phyloP scores from a whole-genome alignment of 2,329 filamentous ascomycete species.

The Malbranchea zuffiana region DNA sequence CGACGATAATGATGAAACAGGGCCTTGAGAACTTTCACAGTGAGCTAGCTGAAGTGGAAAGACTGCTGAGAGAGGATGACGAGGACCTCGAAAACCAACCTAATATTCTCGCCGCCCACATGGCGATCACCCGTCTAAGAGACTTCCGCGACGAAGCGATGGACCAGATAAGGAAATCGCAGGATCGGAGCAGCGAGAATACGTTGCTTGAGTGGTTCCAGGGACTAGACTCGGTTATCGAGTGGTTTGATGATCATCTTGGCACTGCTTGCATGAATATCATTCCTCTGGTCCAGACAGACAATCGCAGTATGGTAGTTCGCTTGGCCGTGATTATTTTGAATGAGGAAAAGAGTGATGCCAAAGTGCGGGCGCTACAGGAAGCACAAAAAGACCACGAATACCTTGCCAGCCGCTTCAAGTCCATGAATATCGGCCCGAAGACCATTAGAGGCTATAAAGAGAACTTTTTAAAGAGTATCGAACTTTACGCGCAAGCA shows the following conservation, averaged over 20 bases:
- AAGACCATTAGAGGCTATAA: constrained; percentile 93
- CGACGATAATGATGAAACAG: constrained; percentile 83
- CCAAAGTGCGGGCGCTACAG: constrained; percentile 78
- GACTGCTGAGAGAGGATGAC: constrained; percentile 72
- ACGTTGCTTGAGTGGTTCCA: constrained; percentile 87
- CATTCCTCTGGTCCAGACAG: constrained; percentile 73
- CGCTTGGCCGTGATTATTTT: constrained; percentile 85
- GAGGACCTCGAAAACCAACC: constrained; percentile 79
- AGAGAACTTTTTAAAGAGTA: constrained; percentile 79
- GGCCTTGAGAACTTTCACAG: constrained; percentile 81
- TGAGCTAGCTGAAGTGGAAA: constrained; percentile 63
- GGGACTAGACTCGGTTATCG: constrained; percentile 73
- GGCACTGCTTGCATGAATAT: constrained; percentile 80
- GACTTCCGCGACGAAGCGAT: constrained; percentile 95
- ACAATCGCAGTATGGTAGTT: constrained; percentile 82
- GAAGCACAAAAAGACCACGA: constrained; percentile 93
- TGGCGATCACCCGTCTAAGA: constrained; percentile 78
- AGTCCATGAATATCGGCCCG: constrained; percentile 86
- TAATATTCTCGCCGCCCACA: constrained; percentile 80
- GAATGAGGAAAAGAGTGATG: constrained; percentile 93
- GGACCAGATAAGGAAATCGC: constrained; percentile 77
- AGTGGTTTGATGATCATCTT: constrained; percentile 93
- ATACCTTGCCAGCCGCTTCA: constrained; percentile 84
- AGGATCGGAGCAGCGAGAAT: constrained; percentile 61
- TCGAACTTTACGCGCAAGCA: constrained; percentile 59